phyloP scores from a whole-genome alignment of 306 rosid species.

The Castanopsis chinensis region DNA sequence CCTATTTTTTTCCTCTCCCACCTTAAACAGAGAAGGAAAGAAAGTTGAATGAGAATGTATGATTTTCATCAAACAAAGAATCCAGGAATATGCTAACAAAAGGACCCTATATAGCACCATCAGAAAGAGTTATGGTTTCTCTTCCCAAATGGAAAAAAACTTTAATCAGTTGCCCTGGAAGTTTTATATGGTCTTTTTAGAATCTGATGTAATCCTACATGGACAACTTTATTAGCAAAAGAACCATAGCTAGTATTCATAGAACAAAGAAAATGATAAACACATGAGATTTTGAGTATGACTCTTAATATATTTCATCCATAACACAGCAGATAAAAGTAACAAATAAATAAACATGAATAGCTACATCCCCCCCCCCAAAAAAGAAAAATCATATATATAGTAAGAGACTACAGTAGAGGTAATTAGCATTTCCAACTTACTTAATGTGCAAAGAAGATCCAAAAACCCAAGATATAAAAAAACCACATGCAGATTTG shows the following conservation, averaged over 20 bases:
- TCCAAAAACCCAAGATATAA: background rate
- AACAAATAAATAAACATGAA: slow-evolving; percentile 11
- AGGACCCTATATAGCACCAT: background rate
- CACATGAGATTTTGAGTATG: slow-evolving; percentile 38
- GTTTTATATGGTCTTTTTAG: slow-evolving; percentile 28
- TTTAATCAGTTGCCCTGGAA: slow-evolving; percentile 2
- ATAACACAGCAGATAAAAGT: slow-evolving; percentile 17
- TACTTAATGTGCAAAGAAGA: slow-evolving; percentile 1
- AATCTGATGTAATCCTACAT: slow-evolving; percentile 20
- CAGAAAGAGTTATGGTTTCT: background rate
- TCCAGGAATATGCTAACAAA: background rate
- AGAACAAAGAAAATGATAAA: slow-evolving; percentile 27
- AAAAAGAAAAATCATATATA: background rate
- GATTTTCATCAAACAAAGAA: background rate
- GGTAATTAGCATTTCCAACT: background rate
- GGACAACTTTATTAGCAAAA: slow-evolving; percentile 29
- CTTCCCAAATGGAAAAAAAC: background rate
- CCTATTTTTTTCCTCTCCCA: background rate
- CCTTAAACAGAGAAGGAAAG: background rate
- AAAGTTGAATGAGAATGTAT: background rate
- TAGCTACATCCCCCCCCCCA: background rate
- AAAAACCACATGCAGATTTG: background rate
- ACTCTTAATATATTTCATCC: slow-evolving; percentile 30
- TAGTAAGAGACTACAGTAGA: background rate
- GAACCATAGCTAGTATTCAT: slow-evolving; percentile 35